A percentile compares a stretch with the other conserved stretches of the same genome.
phyloP scores from a whole-genome alignment of 164 flowering plant genomes.

The Vitis riparia region DNA sequence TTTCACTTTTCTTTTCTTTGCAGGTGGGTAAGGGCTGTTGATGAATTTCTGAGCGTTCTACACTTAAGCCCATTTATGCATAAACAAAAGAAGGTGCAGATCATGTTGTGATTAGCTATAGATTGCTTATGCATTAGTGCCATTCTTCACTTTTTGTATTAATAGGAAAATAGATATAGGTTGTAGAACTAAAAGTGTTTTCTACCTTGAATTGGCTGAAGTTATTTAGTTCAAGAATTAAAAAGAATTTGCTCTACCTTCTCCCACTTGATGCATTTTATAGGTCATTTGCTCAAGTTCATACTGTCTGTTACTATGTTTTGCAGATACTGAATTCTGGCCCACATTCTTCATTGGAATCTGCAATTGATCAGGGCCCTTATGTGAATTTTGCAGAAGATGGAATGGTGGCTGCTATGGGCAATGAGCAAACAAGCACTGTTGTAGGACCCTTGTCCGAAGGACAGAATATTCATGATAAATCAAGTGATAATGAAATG shows the following conservation, averaged over 20 bases:
- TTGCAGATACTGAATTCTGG: conserved; percentile 24
- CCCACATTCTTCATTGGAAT: conserved; percentile 18
- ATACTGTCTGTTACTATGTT: not conserved
- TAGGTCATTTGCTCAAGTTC: too few relatives aligned
- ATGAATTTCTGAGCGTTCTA: conserved; percentile 48
- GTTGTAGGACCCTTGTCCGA: not conserved
- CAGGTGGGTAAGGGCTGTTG: conserved; percentile 67
- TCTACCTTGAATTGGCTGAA: too few relatives aligned
- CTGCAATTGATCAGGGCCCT: conserved; percentile 60
- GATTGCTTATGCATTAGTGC: not conserved
- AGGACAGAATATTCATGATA: conserved; percentile 10
- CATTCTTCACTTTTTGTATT: not conserved
- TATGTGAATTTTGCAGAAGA: conserved; percentile 39
- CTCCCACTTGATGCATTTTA: too few relatives aligned
- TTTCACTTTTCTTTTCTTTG: not conserved
- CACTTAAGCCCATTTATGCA: conserved; percentile 50
- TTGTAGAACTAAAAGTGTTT: too few relatives aligned
- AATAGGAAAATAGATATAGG: too few relatives aligned
- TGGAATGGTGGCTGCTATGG: conserved; percentile 56
- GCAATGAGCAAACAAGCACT: conserved; percentile 25
- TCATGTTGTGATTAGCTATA: not conserved
- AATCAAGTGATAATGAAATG: not conserved
- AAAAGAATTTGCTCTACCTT: too few relatives aligned
- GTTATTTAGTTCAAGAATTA: too few relatives aligned
- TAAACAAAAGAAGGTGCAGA: conserved; percentile 35